Evolutionary conservation across 169 alveolate species (phyloP).

Genomic region (Eimeria tenella): DNA sequence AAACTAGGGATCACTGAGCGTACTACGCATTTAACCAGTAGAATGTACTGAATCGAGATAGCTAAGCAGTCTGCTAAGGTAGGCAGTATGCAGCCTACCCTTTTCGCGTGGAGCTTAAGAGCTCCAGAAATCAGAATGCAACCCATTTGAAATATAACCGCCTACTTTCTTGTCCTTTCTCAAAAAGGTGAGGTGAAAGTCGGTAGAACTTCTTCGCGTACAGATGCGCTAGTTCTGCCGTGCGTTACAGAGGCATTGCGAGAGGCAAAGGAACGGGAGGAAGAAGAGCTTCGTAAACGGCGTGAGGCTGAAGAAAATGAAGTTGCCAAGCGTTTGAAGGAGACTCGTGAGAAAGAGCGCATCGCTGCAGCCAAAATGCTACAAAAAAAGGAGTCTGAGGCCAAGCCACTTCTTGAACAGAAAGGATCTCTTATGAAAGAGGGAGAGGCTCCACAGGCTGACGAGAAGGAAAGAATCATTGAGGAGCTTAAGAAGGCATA

Average conservation of each 20-base stretch:
- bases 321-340: conserved; percentile 30
- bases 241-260: conserved; percentile 30
- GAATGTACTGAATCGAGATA: too few relatives aligned
- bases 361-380: neutral
- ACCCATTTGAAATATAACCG: too few relatives aligned
- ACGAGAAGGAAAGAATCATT: neutral
- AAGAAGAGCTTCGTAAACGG: conserved; percentile 39
- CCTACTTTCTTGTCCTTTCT: too few relatives aligned
- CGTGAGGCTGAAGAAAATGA: conserved; percentile 49
- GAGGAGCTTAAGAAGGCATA: conserved; percentile 27
- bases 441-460: conserved; percentile 18
- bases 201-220: too few relatives aligned
- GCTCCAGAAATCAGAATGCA: too few relatives aligned
- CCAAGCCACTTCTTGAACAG: neutral
- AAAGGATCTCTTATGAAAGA: neutral
- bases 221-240: neutral
- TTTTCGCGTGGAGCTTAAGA: too few relatives aligned
- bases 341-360: conserved; percentile 18
- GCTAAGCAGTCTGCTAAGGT: too few relatives aligned
- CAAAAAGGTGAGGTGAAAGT: too few relatives aligned
- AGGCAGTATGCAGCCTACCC: too few relatives aligned
- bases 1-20: too few relatives aligned
- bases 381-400: neutral
- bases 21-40: too few relatives aligned
- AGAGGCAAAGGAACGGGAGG: conserved; percentile 62